Evolutionary conservation across 23 red algal genomes (phyloP).

Genomic region (Gracilariopsis chorda): DNA sequence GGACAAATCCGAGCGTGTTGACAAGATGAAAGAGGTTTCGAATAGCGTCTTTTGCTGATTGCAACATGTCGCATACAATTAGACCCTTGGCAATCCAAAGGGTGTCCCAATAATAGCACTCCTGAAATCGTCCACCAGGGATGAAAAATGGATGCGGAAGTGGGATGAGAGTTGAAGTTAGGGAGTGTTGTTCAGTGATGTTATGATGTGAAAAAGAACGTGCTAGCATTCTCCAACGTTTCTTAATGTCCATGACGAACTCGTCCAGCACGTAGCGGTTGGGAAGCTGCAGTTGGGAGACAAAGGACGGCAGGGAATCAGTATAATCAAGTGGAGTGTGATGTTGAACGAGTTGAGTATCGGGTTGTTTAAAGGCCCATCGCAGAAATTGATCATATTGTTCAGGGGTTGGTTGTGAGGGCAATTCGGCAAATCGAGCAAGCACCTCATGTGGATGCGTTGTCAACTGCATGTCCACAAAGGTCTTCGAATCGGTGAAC

Average conservation of each 20-base stretch:
- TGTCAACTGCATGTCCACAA: constrained; percentile 31
- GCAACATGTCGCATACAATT: constrained; percentile 68
- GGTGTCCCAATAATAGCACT: constrained; percentile 96
- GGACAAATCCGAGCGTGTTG: constrained; percentile 77
- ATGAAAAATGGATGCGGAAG: constrained; percentile 80
- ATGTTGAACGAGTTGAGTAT: neutral
- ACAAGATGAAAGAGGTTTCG: constrained; percentile 83
- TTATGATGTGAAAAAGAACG: neutral
- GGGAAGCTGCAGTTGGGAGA: neutral
- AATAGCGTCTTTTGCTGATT: constrained; percentile 59
- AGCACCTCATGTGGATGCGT: neutral
- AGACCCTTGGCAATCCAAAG: constrained; percentile 88
- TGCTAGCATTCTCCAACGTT: neutral
- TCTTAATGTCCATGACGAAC: constrained; percentile 33
- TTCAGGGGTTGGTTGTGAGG: neutral
- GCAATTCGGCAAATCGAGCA: neutral
- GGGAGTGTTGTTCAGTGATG: neutral
- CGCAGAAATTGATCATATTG: constrained; percentile 12
- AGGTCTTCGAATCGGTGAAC: constrained; percentile 39
- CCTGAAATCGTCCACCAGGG: constrained; percentile 92
- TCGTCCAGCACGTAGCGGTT: neutral
- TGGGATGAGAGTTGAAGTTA: constrained; percentile 42
- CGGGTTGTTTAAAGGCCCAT: neutral
- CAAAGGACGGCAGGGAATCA: neutral
- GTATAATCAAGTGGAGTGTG: constrained; percentile 21